Evolutionary conservation across 2,329 filamentous ascomycete genomes (phyloP), one percentile per base, ranked within the genome.

Genomic region (Grosmannia clavigera): DNA sequence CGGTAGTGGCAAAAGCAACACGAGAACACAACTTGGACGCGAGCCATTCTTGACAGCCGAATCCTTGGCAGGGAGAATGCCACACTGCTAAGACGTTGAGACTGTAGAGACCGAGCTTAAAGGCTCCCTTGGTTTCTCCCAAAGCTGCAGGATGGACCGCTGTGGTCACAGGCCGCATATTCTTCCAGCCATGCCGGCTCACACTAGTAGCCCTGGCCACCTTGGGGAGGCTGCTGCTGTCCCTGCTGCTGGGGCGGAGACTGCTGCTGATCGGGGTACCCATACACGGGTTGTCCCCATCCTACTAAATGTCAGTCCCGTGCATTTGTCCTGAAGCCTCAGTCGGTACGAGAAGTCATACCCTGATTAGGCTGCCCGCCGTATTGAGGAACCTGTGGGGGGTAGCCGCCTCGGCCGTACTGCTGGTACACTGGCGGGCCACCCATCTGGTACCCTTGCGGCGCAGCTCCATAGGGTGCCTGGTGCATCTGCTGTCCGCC

Each of bases 371-470:
- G 75, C 33, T 72, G 71, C 33, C 71, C 71, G 48, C 73, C 74
- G 63, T 80, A 81, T 38, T 67, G 67, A 4, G 67, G 65, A 11
- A 62, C 65, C 40, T 71, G 70, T 59, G 68, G 68, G 3, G 68
- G 67, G 62, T 75, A 75, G 55, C 75, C 75, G 58, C 75, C 72
- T 14, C 73, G 71, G 59, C 76, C 76, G 62, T 77, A 79, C 5
- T 69, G 66, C 53, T 71, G 73, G 62, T 78, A 77, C 69, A 73
- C 71, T 55, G 66, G 38, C 63, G 68, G 65, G 62, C 67, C 68
- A 10, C 67, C 67, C 67, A 74, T 71, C 51, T 70, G 70, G 63
- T 76, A 76, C 46, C 65, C 63, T 61, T 70, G 69, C 33, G 70
- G 63, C 16, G 63, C 61, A 12, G 53, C 70, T 35, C 71, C 73